Evolutionary conservation across 768 basidiomycete genomes (phyloP), one percentile per base, ranked within the genome.

Genomic region (Coprinopsis sp.): DNA sequence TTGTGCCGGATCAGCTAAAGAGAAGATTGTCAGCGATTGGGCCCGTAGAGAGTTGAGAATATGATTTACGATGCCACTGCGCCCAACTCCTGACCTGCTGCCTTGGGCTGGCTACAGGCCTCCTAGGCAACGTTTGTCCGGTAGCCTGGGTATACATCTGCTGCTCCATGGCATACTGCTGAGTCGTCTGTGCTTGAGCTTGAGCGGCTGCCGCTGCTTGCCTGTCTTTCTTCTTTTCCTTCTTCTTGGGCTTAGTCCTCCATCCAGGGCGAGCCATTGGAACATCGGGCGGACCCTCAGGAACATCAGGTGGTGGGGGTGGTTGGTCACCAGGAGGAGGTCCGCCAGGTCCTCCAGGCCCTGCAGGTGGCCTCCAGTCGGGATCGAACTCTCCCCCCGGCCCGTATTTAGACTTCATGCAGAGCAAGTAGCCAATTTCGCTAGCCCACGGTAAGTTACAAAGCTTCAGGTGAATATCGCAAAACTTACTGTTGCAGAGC

Each of bases 301-400:
- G 71, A 12, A 70, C 43, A 19, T 58, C 60, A n/a, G 54, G 66
- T 12, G 72, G 68, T 3, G 72, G 69, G 6, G 61, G 61, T 14
- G 64, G 63, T 6, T 74, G 74, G 2, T 65, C 65, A 30, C 62
- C 62, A 33, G 64, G 69, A 23, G 44, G 59, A 21, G 59, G 34
- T 31, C 37, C 19, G 18, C 33, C 54, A n/a, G 77, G 78, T 66
- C 66, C 19, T 37, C 34, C 34, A 19, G 11, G 11, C 18, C 11
- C 11, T 39, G 19, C 33, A 42, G 34, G 39, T 6, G 14, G 19
- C 73, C 70, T 12, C 89, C 90, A 91, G n/a, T 87, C 81, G 6
- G 83, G 77, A 56, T 90, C 84, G 57, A 86, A 92, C 61, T 89
- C 84, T 41, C 90, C 90, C 46, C 87, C 88, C n/a, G 87, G 81